Base-by-base conservation (phyloP, 202 grass and related monocot genomes). In the Setaria viridis region DNA sequence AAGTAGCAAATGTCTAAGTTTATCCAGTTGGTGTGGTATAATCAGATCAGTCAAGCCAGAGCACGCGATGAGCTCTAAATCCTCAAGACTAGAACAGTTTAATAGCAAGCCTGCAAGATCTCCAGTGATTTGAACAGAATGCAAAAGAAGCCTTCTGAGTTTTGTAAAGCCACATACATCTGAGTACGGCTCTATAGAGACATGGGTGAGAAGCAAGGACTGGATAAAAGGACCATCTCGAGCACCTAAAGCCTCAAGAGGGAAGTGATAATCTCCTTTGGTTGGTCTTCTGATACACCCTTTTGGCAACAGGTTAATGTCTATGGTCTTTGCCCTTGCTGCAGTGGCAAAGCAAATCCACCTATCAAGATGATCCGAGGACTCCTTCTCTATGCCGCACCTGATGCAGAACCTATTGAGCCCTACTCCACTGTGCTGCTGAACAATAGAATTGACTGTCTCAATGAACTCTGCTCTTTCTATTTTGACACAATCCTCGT, bases 271-370 rank as follows among this genome's bases (percentile, higher is more conserved):
- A 76, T 60, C 29, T 9, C 49, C 1, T 43, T 37, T 1, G 5
- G 13, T 19, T 14, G 69, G 16, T 20, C 7, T 37, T 11, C 58
- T 69, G 9, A 12, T 25, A 25, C 25, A 25, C 16, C 17, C 45
- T 49, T n/a, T 19, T 33, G 55, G 11, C 54, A 29, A 21, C 12
- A 85, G 75, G 42, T 72, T 48, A 59, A 85, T 62, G 39, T 42
- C 65, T 79, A 86, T 73, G 19, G 43, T 45, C n/a, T 64, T 73
- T 2, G 68, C 76, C 47, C 54, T 86, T 29, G 67, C 50, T 16
- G 66, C 68, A 86, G 66, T 29, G 9, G 76, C 76, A 80, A 86
- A 86, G 45, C 11, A 4, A 63, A 64, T 53, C 76, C 84, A 80
- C n/a, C 14, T 53, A 39, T 83, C 45, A 17, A 83, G 45, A 74